Evolutionary conservation across 257 asterid genomes (phyloP), one percentile per base, ranked within the genome.

Genomic region (Solanum lycopersicoides): DNA sequence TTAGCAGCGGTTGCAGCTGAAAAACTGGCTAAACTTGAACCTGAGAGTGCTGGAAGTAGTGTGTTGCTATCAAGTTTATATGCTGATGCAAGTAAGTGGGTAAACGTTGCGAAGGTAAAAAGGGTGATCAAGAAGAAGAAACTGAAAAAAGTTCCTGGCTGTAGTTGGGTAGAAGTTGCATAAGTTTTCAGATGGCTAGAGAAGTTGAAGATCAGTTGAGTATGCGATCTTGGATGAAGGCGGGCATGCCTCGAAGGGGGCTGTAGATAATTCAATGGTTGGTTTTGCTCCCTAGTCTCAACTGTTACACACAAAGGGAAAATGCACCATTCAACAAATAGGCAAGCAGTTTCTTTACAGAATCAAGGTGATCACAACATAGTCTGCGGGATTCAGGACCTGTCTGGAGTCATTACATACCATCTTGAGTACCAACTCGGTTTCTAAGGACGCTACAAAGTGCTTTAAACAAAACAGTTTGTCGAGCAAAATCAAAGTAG

Each of bases 231-330:
- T 53, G 96, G 96, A 98, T 96, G 85, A 88, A 95, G 99, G 98
- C 94, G 42, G 99, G 98, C 94, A 37, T 89, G 91, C 98, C 92
- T 88, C 96, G 92, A 86, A 98, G 94, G 95, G 94, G 90, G 98
- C 96, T 88, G 92, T 95, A 92, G 99, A 97, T 88, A 95, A 95
- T 93, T 97, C 95, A 97, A 92, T 83, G 98, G 98, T 23, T 97
- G 93, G 89, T 97, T 95, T 90, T 94, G 93, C 91, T 95, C 99
- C 73, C 99, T 95, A 85, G 96, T 93, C 79, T 97, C 99, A 68
- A 97, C 98, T 3, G 98, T 95, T 92, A 94, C 98, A 89, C 92
- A 41, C 53, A 76, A 4, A 1, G 20, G 94, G 95, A 98, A 95
- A 89, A 97, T 96, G 99, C 92, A 92, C 87, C 93, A 93, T 86